phyloP scores from a whole-genome alignment of 345 rosid species.

The Hevea brasiliensis region DNA sequence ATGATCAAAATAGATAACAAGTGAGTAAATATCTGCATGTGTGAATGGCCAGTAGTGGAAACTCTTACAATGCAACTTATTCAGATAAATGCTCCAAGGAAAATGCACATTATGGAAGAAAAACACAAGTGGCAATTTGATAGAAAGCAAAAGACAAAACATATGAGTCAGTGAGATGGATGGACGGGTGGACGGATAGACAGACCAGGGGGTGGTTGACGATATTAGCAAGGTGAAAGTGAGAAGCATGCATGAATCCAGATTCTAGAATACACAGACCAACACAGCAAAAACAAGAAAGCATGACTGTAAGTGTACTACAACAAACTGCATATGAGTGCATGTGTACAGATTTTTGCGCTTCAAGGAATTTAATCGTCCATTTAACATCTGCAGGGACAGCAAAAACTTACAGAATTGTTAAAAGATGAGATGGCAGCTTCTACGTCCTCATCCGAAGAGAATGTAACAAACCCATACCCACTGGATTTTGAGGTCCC shows the following conservation, averaged over 20 bases:
- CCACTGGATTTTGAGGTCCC: conserved; percentile 87
- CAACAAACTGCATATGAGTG: background rate
- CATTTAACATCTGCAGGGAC: background rate
- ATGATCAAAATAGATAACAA: background rate
- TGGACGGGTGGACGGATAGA: background rate
- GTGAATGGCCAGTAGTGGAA: background rate
- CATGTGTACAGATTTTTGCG: background rate
- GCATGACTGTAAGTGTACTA: background rate
- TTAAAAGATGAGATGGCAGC: conserved; percentile 70
- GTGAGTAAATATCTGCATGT: background rate
- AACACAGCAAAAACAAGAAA: background rate
- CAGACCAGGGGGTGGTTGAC: too few relatives aligned
- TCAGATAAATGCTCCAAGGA: background rate
- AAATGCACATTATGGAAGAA: background rate
- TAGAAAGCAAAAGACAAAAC: background rate
- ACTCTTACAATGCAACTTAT: background rate
- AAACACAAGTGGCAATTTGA: background rate
- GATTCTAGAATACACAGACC: background rate
- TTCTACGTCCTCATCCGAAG: conserved; percentile 75
- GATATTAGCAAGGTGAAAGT: background rate
- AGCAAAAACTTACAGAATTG: conserved; percentile 59
- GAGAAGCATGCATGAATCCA: background rate
- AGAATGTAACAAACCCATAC: conserved; percentile 82
- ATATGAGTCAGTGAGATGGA: background rate
- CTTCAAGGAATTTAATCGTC: background rate